Conservation (phyloP, 1,284 basidiomycete species). For the Ganoderma leucocontextum region DNA sequence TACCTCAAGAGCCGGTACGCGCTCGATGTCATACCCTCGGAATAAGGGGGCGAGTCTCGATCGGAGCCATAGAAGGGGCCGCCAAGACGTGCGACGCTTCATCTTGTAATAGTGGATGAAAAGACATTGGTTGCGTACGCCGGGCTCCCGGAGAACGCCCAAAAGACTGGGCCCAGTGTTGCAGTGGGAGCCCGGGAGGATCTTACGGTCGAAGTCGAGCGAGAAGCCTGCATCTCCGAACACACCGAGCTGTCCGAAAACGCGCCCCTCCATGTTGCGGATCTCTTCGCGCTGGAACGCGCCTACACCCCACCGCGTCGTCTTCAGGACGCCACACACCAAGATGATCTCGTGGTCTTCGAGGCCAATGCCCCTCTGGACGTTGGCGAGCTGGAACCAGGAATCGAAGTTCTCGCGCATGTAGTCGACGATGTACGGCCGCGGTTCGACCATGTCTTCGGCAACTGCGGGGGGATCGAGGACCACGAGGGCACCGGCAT, state of each 20-base stretch:
- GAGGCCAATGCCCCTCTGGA: not conserved
- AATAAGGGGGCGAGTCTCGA: no score
- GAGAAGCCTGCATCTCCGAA: not conserved
- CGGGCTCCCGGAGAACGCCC: no score
- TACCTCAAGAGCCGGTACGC: no score
- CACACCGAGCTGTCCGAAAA: not conserved
- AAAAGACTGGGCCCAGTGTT: slow-evolving; percentile 8
- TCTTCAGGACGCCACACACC: slow-evolving; percentile 30
- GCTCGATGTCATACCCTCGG: no score
- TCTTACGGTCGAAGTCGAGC: slow-evolving; percentile 4
- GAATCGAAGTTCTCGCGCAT: slow-evolving; percentile 26
- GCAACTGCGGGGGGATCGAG: slow-evolving; percentile 8
- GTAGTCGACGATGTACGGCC: slow-evolving; percentile 20
- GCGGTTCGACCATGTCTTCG: not conserved
- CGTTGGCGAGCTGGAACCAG: slow-evolving; percentile 35
- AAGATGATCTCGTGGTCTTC: slow-evolving; percentile 28
- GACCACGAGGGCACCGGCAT: slow-evolving; percentile 22
- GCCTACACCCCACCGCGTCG: slow-evolving; percentile 27
- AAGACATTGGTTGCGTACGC: slow-evolving; percentile 31
- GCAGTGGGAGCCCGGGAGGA: not conserved
- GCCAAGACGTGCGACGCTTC: slow-evolving; percentile 30
- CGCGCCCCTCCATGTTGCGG: not conserved
- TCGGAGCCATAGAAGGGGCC: no score
- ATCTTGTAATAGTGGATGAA: slow-evolving; percentile 38
- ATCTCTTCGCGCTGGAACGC: slow-evolving; percentile 10